These are phyloP conservation scores for Neopestalotiopsis sp. DNA, from an alignment of 2,329 filamentous ascomycete species.

Conservation along the genomic window DNA sequence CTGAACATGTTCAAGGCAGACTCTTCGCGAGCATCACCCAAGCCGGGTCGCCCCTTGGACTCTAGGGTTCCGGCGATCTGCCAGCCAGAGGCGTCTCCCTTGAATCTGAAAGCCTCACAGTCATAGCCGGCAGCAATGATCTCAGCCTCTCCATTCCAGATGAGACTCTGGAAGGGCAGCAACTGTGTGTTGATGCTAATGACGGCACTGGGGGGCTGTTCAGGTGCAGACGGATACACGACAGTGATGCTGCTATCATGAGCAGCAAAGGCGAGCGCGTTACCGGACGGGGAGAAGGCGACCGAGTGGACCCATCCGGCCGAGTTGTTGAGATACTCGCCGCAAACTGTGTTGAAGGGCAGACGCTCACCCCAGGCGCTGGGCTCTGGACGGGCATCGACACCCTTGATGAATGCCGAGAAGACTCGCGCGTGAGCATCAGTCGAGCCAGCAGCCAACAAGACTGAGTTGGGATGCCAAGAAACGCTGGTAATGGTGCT, in stretches of 20 bases:
- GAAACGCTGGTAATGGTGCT: slow-evolving; percentile 94
- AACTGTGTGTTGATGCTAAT: slow-evolving; percentile 88
- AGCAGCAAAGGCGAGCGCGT: slow-evolving; percentile 91
- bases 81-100: slow-evolving; percentile 81
- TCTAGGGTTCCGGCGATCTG: slow-evolving; percentile 82
- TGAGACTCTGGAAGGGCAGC: slow-evolving; percentile 87
- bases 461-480: slow-evolving; percentile 97
- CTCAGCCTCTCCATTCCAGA: slow-evolving; percentile 91
- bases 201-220: slow-evolving; percentile 89
- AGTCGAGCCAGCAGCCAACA: slow-evolving; percentile 93
- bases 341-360: slow-evolving; percentile 98
- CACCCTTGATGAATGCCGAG: slow-evolving; percentile 94
- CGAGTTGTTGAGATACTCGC: slow-evolving; percentile 94
- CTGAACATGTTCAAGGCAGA: slow-evolving; percentile 97
- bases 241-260: slow-evolving; percentile 98
- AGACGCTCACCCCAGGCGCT: slow-evolving; percentile 93
- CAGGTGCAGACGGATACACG: slow-evolving; percentile 90
- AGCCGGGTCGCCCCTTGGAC: slow-evolving; percentile 66
- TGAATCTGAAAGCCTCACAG: slow-evolving; percentile 87
- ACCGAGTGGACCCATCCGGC: slow-evolving; percentile 97
- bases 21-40: slow-evolving; percentile 76
- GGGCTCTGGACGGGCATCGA: slow-evolving; percentile 84
- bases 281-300: slow-evolving; percentile 88
- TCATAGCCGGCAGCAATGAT: slow-evolving; percentile 95
- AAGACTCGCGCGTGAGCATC: slow-evolving; percentile 96